Conservation (phyloP, 257 asterid species). For the Solanum habrochaites region DNA sequence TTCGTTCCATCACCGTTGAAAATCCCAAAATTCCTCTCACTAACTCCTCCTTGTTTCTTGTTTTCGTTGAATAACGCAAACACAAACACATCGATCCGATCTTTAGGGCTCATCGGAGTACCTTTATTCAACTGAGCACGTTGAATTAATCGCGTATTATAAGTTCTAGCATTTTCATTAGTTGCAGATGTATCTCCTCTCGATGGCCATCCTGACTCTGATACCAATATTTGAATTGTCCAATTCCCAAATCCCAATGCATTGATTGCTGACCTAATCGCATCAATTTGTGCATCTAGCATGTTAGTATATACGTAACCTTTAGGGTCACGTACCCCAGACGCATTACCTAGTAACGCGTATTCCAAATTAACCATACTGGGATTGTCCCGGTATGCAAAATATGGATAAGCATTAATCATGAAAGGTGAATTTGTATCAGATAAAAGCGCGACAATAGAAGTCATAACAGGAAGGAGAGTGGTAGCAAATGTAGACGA, state of each 20-base stretch:
- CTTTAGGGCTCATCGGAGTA: conserved; percentile 48
- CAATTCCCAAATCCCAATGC: conserved; percentile 32
- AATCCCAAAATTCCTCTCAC: conserved; percentile 56
- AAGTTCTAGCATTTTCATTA: conserved; percentile 36
- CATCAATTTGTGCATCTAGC: conserved; percentile 63
- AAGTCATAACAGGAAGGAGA: conserved; percentile 41
- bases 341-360: conserved; percentile 31
- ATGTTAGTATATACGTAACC: conserved; percentile 37
- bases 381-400: conserved; percentile 46
- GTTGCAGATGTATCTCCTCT: conserved; percentile 41
- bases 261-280: conserved; percentile 32
- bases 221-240: conserved; percentile 25
- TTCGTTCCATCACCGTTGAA: conserved; percentile 42
- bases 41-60: conserved; percentile 36
- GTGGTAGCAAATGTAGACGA: conserved; percentile 43
- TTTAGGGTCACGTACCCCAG: conserved; percentile 34
- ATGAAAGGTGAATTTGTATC: conserved; percentile 47
- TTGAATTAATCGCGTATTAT: conserved; percentile 23
- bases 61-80: conserved; percentile 54
- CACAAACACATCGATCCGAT: conserved; percentile 26
- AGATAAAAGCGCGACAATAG: conserved; percentile 36
- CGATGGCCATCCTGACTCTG: conserved; percentile 75
- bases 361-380: conserved; percentile 23
- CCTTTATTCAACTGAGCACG: conserved; percentile 34
- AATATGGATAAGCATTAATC: conserved; percentile 64